Evolutionary conservation across 2,329 filamentous ascomycete genomes (phyloP).

Genomic region (Colletotrichum sp.): DNA sequence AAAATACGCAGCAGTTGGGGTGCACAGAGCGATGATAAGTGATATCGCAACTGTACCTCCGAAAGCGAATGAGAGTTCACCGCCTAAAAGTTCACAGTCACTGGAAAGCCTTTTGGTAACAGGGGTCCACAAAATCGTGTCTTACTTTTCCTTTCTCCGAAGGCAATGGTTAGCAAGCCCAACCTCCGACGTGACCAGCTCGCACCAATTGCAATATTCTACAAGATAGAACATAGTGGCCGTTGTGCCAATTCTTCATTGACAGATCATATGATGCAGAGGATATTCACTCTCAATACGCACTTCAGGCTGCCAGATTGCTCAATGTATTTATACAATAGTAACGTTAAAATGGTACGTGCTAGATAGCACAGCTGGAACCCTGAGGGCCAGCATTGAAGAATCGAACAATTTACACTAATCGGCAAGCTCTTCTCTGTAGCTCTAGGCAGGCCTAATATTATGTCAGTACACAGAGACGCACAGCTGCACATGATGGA

Average conservation of each 20-base stretch:
- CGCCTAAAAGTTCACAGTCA: neutral
- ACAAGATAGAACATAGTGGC: neutral
- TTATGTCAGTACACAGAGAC: neutral
- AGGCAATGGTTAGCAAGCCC: neutral
- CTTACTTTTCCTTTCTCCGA: neutral
- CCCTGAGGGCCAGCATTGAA: neutral
- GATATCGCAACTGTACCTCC: neutral
- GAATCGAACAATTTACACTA: neutral
- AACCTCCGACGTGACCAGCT: neutral
- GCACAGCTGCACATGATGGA: neutral
- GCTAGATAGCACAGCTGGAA: neutral
- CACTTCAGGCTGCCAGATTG: neutral
- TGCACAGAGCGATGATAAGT: neutral
- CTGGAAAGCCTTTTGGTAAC: neutral
- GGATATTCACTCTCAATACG: neutral
- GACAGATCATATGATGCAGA: neutral
- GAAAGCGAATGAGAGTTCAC: neutral
- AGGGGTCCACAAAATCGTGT: neutral
- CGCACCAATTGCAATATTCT: neutral
- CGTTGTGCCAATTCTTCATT: neutral
- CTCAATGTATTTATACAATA: neutral
- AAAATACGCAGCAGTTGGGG: neutral
- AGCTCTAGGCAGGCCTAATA: neutral
- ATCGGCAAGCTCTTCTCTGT: neutral
- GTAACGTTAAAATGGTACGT: neutral